A percentile compares a stretch with the other conserved stretches of the same genome.
Evolutionary conservation across 371 early-diverging fungal species (phyloP).

Genomic region (Mucor irregularis): DNA sequence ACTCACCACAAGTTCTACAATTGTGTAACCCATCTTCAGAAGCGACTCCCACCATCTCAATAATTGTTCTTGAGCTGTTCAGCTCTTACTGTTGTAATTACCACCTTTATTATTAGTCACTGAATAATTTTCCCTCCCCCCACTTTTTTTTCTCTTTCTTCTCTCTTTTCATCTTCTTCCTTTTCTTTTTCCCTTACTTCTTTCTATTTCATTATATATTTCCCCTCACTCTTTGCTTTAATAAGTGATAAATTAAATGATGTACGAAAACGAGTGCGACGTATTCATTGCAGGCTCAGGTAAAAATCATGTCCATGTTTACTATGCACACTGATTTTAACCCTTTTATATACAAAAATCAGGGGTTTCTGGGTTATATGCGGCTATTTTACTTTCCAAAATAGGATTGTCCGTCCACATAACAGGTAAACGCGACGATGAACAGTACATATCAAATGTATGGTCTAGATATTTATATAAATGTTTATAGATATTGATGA

Average conservation of each 20-base stretch:
- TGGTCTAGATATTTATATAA: not conserved
- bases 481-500: not conserved
- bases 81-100: no score
- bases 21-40: no score
- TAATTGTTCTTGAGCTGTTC: no score
- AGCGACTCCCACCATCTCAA: no score
- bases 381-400: slow-evolving; percentile 35
- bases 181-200: not conserved
- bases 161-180: no score
- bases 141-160: no score
- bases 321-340: not conserved
- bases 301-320: slow-evolving; percentile 4
- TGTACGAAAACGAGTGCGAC: slow-evolving; percentile 25
- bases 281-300: slow-evolving; percentile 45
- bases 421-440: slow-evolving; percentile 24
- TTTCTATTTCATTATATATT: slow-evolving; percentile 6
- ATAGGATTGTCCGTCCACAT: slow-evolving; percentile 40
- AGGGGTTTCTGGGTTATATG: slow-evolving; percentile 41
- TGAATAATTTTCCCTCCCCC: no score
- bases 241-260: not conserved
- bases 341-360: not conserved
- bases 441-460: not conserved
- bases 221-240: slow-evolving; percentile 17
- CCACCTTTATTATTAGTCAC: no score
- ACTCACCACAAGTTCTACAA: no score